A percentile compares a stretch with the other conserved stretches of the same genome.
These are phyloP conservation scores for Xerocomus amazonicus DNA, from an alignment of 1,284 basidiomycete genomes.

Conservation along the genomic window DNA sequence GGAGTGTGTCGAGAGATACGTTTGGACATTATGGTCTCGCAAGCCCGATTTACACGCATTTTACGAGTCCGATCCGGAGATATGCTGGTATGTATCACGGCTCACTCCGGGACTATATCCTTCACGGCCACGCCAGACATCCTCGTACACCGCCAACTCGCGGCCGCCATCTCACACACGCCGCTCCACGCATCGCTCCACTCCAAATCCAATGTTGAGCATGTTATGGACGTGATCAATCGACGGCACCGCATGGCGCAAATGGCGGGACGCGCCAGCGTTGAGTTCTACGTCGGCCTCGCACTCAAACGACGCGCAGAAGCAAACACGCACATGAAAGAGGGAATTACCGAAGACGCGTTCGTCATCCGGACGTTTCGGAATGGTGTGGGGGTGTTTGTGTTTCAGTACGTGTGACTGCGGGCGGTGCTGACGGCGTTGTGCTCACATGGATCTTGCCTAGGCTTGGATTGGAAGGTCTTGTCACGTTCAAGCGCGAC, in stretches of 20 bases:
- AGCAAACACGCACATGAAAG: slow-evolving; percentile 22
- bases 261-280: slow-evolving; percentile 92
- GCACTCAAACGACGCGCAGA: slow-evolving; percentile 76
- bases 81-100: slow-evolving; percentile 70
- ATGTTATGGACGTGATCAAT: slow-evolving; percentile 85
- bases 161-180: slow-evolving; percentile 84
- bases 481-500: slow-evolving; percentile 91
- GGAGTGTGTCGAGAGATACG: slow-evolving; percentile 87
- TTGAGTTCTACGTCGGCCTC: slow-evolving; percentile 96
- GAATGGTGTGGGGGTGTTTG: slow-evolving; percentile 95
- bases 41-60: slow-evolving; percentile 96
- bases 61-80: slow-evolving; percentile 91
- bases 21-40: slow-evolving; percentile 98
- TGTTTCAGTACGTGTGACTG: slow-evolving; percentile 70
- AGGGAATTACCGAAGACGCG: slow-evolving; percentile 76
- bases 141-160: slow-evolving; percentile 89
- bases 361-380: slow-evolving; percentile 94
- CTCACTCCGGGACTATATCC: background rate
- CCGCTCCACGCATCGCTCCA: slow-evolving; percentile 86
- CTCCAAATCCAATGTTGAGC: slow-evolving; percentile 87
- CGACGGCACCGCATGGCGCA: slow-evolving; percentile 94
- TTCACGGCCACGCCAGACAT: slow-evolving; percentile 54
- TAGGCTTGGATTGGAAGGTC: slow-evolving; percentile 90
- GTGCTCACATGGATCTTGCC: too few relatives aligned
- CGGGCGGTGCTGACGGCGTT: too few relatives aligned